Conservation (phyloP, 345 rosid species). For the Lepidium africanum region DNA sequence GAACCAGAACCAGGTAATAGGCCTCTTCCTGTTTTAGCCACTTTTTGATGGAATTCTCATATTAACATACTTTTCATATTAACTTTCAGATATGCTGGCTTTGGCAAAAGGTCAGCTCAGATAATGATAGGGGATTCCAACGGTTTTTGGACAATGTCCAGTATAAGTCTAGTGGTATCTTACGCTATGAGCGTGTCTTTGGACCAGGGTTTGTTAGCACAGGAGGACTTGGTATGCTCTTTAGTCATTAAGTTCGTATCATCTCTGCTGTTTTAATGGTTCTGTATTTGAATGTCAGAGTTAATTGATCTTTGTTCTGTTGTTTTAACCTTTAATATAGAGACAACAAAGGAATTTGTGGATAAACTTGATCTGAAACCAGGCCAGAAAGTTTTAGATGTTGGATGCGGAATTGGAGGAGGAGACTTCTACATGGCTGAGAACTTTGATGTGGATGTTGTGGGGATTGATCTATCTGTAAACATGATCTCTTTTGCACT, state of each 20-base stretch:
- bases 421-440: conserved; percentile 99
- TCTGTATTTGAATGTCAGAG: neutral
- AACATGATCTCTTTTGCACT: conserved; percentile 95
- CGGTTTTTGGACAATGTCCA: conserved; percentile 92
- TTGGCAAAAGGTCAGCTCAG: conserved; percentile 75
- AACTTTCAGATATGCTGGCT: conserved; percentile 86
- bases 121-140: conserved; percentile 86
- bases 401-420: conserved; percentile 99
- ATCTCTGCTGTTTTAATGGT: neutral
- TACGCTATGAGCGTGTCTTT: conserved; percentile 90
- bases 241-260: neutral
- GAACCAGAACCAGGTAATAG: conserved; percentile 86
- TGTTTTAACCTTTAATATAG: conserved; percentile 38
- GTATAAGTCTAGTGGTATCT: conserved; percentile 72
- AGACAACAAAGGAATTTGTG: conserved; percentile 94
- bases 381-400: conserved; percentile 93
- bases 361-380: conserved; percentile 75
- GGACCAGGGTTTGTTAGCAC: conserved; percentile 96
- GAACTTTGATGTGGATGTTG: conserved; percentile 73
- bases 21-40: neutral
- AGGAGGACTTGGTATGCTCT: conserved; percentile 76
- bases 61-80: conserved; percentile 1
- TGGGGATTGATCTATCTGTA: conserved; percentile 89
- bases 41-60: conserved; percentile 1
- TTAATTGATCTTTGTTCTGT: neutral